Conservation (phyloP, 2,329 filamentous ascomycete genomes). For the Arthrobotrys musiformis region DNA sequence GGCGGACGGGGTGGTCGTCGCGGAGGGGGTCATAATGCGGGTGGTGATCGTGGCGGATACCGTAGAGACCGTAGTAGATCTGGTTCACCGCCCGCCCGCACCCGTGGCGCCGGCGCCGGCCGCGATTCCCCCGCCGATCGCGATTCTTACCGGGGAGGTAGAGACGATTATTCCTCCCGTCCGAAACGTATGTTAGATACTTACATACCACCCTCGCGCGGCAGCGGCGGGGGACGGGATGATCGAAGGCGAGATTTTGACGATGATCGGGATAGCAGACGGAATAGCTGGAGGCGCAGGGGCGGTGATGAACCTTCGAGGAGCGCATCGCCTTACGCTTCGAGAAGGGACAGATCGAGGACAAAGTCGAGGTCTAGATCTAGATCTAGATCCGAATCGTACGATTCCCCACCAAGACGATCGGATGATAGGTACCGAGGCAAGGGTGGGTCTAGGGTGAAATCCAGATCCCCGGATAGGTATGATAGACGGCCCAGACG, state of each 20-base stretch:
- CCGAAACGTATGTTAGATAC: conserved; percentile 60
- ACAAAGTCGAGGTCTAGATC: conserved; percentile 59
- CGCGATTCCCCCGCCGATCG: conserved; percentile 61
- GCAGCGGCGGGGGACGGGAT: conserved; percentile 42
- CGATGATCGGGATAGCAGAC: conserved; percentile 59
- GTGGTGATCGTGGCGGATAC: conserved; percentile 57
- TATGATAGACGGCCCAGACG: conserved; percentile 41
- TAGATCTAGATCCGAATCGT: conserved; percentile 59
- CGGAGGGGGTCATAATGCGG: conserved; percentile 62
- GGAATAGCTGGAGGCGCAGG: conserved; percentile 60
- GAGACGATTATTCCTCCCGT: conserved; percentile 61
- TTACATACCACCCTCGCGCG: conserved; percentile 61
- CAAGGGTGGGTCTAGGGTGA: conserved; percentile 58
- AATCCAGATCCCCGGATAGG: conserved; percentile 41
- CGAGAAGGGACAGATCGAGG: conserved; percentile 28
- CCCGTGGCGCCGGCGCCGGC: conserved; percentile 62
- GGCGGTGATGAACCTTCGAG: conserved; percentile 59
- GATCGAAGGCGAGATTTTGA: conserved; percentile 59
- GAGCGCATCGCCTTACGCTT: conserved; percentile 57
- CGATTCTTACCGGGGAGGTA: conserved; percentile 63
- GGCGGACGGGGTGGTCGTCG: conserved; percentile 63
- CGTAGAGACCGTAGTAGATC: conserved; percentile 66
- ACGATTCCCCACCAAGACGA: conserved; percentile 60
- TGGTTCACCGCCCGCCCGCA: conserved; percentile 62
- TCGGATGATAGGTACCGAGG: conserved; percentile 60